phyloP scores from a whole-genome alignment of 257 asterid species.

The Solanum chilense region DNA sequence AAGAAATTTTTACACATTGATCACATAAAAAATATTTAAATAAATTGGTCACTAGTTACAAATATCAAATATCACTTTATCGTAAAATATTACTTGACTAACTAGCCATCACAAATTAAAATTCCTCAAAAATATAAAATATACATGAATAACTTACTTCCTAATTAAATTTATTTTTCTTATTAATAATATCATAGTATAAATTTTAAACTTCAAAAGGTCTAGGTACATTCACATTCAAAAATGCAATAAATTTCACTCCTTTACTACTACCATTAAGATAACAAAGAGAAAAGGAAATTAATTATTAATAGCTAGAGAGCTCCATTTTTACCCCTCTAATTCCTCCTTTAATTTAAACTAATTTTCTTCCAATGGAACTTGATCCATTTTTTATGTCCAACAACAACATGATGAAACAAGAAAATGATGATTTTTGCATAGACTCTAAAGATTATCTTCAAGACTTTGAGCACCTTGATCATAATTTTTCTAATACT shows the following conservation, averaged over 20 bases:
- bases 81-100: not conserved
- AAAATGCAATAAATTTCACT: slow-evolving; percentile 12
- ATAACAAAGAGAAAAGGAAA: not conserved
- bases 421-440: slow-evolving; percentile 26
- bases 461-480: slow-evolving; percentile 47
- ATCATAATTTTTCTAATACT: slow-evolving; percentile 15
- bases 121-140: not conserved
- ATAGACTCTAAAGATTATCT: slow-evolving; percentile 28
- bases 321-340: not conserved
- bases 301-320: not conserved
- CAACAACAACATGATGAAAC: slow-evolving; percentile 27
- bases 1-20: not conserved
- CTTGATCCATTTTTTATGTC: not conserved
- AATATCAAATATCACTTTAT: not conserved
- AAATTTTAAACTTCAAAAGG: not conserved
- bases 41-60: not conserved
- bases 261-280: slow-evolving; percentile 4
- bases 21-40: not conserved
- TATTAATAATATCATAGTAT: not conserved
- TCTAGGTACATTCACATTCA: not conserved
- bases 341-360: not conserved
- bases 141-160: not conserved
- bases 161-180: not conserved
- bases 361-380: slow-evolving; percentile 10
- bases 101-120: not conserved